These are phyloP conservation scores for Talaromyces sp. DNA, from an alignment of 2,329 filamentous ascomycete genomes.

Conservation along the genomic window DNA sequence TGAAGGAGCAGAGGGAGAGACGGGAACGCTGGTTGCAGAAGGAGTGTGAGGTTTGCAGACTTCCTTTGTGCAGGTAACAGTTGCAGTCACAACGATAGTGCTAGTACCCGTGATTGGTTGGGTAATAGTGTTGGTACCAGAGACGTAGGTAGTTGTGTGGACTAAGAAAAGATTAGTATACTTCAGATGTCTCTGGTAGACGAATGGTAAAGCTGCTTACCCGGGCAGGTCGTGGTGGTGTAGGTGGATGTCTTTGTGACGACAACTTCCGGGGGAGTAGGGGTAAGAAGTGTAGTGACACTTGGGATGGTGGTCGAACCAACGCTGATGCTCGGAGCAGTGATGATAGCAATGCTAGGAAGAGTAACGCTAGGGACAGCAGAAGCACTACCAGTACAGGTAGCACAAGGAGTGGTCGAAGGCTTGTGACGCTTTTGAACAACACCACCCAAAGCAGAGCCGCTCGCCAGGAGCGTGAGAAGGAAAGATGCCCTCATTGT, in stretches of 20 bases:
- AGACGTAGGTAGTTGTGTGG: conserved; percentile 5
- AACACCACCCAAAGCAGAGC: conserved; percentile 4
- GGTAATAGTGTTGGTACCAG: conserved; percentile 7
- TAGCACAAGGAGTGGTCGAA: conserved; percentile 2
- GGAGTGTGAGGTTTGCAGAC: conserved; percentile 7
- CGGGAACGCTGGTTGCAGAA: background rate
- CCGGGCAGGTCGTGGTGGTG: conserved; percentile 10
- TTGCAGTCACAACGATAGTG: conserved; percentile 8
- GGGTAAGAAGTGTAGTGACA: background rate
- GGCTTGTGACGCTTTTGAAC: background rate
- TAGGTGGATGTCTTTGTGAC: conserved; percentile 10
- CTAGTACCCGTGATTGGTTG: conserved; percentile 1
- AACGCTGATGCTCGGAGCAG: background rate
- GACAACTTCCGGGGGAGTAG: conserved; percentile 1
- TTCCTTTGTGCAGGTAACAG: conserved; percentile 12
- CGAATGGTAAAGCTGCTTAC: conserved; percentile 1
- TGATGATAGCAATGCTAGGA: background rate
- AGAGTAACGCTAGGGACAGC: background rate
- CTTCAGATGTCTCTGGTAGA: no score
- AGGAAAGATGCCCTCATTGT: conserved; percentile 8
- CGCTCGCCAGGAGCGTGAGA: conserved; percentile 11
- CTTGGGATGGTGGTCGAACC: background rate
- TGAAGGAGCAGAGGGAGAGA: background rate
- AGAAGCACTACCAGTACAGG: background rate
- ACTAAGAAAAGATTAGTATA: background rate